phyloP scores from a whole-genome alignment of 352 stramenopile genomes.

The Pythium vanterpoolii region DNA sequence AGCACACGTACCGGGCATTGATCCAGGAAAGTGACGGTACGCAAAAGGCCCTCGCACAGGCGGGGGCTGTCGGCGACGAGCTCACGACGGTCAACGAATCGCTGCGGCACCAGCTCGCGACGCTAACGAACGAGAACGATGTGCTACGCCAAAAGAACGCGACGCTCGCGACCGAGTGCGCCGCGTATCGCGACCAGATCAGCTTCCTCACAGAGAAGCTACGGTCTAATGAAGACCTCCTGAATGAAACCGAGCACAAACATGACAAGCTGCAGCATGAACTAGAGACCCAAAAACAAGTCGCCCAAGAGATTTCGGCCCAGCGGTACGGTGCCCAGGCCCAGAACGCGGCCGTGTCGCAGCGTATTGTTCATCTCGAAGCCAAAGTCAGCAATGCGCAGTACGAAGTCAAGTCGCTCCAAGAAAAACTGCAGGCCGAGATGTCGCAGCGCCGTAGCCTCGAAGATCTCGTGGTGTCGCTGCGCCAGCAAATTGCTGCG shows the following conservation, averaged over 20 bases:
- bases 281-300: conserved; percentile 60
- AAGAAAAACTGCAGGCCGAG: conserved; percentile 56
- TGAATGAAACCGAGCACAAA: conserved; percentile 27
- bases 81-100: conserved; percentile 58
- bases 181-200: conserved; percentile 77
- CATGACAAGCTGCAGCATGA: conserved; percentile 31
- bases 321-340: conserved; percentile 73
- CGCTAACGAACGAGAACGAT: conserved; percentile 57
- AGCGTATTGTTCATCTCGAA: conserved; percentile 76
- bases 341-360: conserved; percentile 65
- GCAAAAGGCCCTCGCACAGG: conserved; percentile 50
- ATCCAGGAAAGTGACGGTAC: conserved; percentile 74
- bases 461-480: conserved; percentile 56
- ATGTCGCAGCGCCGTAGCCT: conserved; percentile 51
- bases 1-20: conserved; percentile 66
- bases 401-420: conserved; percentile 59
- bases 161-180: conserved; percentile 47
- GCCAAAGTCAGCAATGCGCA: conserved; percentile 69
- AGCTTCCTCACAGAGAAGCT: conserved; percentile 77
- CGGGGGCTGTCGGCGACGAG: conserved; percentile 57
- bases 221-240: conserved; percentile 42
- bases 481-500: conserved; percentile 63
- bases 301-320: conserved; percentile 75
- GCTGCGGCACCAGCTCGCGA: conserved; percentile 55
- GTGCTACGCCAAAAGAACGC: conserved; percentile 48